Percentiles rank a stretch among this genome's conserved stretches.
Conservation (phyloP, 257 asterid genomes). For the Solanum ossicruentum region DNA sequence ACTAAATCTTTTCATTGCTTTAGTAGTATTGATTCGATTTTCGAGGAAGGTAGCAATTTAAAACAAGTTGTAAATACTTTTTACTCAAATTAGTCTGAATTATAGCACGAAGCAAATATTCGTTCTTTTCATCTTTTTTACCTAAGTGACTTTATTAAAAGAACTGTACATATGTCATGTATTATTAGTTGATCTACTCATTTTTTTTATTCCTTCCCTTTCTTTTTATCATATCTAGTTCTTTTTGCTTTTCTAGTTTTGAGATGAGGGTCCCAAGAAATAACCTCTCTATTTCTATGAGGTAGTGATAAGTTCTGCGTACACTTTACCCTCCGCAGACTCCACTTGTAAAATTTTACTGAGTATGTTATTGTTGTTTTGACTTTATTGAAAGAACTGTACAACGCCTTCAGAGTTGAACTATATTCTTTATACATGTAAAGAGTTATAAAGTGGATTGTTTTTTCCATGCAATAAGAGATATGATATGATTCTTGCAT, state of each 20-base stretch:
- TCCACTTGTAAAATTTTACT: too few relatives aligned
- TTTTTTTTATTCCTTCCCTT: too few relatives aligned
- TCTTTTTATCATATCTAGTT: too few relatives aligned
- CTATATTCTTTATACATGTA: not conserved
- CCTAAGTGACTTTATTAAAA: not conserved
- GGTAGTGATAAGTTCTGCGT: too few relatives aligned
- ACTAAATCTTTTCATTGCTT: not conserved
- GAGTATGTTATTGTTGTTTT: too few relatives aligned
- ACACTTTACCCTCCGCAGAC: too few relatives aligned
- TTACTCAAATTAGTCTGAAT: not conserved
- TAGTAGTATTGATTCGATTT: not conserved
- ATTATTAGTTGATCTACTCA: too few relatives aligned
- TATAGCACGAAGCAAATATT: not conserved
- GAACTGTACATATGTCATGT: not conserved
- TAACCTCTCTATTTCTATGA: too few relatives aligned
- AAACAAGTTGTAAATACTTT: not conserved
- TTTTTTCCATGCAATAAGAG: not conserved
- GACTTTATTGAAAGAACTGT: not conserved
- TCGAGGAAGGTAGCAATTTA: not conserved
- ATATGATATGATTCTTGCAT: not conserved
- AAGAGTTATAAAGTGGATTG: not conserved
- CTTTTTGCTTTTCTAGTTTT: too few relatives aligned
- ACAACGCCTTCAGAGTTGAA: not conserved
- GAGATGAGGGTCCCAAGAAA: too few relatives aligned
- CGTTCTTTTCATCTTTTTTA: not conserved